These are phyloP conservation scores for Calophaca sinica DNA, from an alignment of 306 rosid species.

Conservation along the genomic window DNA sequence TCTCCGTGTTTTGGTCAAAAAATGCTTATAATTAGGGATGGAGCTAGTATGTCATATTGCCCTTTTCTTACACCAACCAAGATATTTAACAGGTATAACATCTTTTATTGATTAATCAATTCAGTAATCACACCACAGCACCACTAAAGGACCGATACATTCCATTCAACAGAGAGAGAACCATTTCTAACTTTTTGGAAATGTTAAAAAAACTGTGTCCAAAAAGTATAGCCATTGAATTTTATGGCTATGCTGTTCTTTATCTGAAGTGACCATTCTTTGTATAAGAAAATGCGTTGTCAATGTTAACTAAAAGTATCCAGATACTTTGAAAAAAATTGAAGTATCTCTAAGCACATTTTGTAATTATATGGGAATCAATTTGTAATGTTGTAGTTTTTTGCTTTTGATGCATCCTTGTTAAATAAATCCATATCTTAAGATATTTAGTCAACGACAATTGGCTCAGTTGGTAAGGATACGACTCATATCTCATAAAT, in stretches of 20 bases:
- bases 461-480: too few relatives aligned
- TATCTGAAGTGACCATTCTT: constrained; percentile 18
- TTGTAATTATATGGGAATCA: too few relatives aligned
- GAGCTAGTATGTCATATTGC: constrained; percentile 1
- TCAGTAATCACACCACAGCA: background rate
- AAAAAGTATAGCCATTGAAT: background rate
- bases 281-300: background rate
- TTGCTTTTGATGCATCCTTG: too few relatives aligned
- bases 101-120: background rate
- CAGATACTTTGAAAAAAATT: background rate
- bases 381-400: too few relatives aligned
- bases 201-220: background rate
- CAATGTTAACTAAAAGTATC: background rate
- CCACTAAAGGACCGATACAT: background rate
- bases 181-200: constrained; percentile 4
- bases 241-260: background rate
- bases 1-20: too few relatives aligned
- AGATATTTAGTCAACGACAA: too few relatives aligned
- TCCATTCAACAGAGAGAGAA: background rate
- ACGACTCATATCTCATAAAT: too few relatives aligned
- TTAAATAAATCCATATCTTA: too few relatives aligned
- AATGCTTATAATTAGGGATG: too few relatives aligned
- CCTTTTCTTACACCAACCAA: constrained; percentile 24
- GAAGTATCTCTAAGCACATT: too few relatives aligned
- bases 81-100: constrained; percentile 6